Evolutionary conservation across 495 filamentous ascomycete species (phyloP), one percentile per base, ranked within the genome.

Genomic region (Aspergillus sclerotioniger): DNA sequence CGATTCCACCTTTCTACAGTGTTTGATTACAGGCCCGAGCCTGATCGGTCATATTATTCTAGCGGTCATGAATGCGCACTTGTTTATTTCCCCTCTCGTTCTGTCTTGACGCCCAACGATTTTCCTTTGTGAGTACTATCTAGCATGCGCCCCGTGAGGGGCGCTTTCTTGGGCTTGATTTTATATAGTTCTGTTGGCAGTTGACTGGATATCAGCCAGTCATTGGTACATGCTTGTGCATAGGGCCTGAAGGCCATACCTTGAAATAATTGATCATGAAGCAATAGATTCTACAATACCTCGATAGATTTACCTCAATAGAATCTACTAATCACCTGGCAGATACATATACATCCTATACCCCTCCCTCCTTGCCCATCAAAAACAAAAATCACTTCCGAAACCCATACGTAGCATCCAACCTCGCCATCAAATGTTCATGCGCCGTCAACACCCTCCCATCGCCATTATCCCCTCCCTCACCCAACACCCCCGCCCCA

Each of bases 351-450:
- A n/a, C 35, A 39, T 39, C 5, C 35, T 39, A n/a, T n/a, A n/a
- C n/a, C n/a, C n/a, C n/a, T n/a, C n/a, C n/a, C n/a, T n/a, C n/a
- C n/a, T n/a, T n/a, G n/a, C n/a, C n/a, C n/a, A n/a, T n/a, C n/a
- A 32, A 55, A 10, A 13, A 35, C 19, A 19, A 8, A 16, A 53
- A 51, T 29, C 69, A 56, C 60, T 71, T 70, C 19, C 56, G 71
- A 62, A 82, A 76, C 15, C 76, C 79, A 77, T 96, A 96, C 16
- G 90, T 93, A 9, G 88, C 90, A 52, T 73, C 81, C 66, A 96
- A 72, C 62, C 90, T 75, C 71, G 83, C 83, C 66, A 84, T 79
- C 71, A 98, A 76, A 81, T 98, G 92, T 71, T 92, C 88, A 63
- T 81, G 78, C 8, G 94, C 92, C 28, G 94, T 97, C 67, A 96